Conservation (phyloP, 1,284 basidiomycete genomes). For the Porodaedalea pini region DNA sequence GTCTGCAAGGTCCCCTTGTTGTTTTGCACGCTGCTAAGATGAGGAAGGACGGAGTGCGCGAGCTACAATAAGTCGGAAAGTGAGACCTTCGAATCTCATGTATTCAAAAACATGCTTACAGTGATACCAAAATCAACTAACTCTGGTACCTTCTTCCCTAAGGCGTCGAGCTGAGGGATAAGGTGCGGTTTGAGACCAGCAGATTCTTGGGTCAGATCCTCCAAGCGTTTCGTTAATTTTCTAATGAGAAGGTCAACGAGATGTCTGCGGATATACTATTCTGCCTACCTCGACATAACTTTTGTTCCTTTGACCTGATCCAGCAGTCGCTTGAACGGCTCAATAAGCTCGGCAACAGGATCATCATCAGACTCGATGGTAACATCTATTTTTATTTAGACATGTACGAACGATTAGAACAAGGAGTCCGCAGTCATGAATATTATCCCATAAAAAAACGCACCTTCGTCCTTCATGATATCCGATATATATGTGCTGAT, state of each 20-base stretch:
- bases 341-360: constrained; percentile 69
- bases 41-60: constrained; percentile 81
- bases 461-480: constrained; percentile 75
- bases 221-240: constrained; percentile 81
- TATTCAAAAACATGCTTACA: constrained; percentile 39
- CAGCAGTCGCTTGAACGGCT: constrained; percentile 76
- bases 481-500: constrained; percentile 79
- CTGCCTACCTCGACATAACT: constrained; percentile 67
- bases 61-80: constrained; percentile 44
- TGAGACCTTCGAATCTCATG: not conserved
- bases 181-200: constrained; percentile 69
- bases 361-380: constrained; percentile 70
- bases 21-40: constrained; percentile 70
- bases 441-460: constrained; percentile 22
- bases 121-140: constrained; percentile 88
- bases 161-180: constrained; percentile 65
- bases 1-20: constrained; percentile 78
- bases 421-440: not conserved
- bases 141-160: constrained; percentile 73
- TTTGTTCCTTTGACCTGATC: constrained; percentile 82
- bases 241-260: constrained; percentile 36
- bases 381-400: constrained; percentile 64
- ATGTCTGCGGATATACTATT: not conserved
- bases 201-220: constrained; percentile 72
- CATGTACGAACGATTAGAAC: not conserved